Evolutionary conservation across 768 basidiomycete species (phyloP), one percentile per base, ranked within the genome.

Genomic region (Tulasnella sp.): DNA sequence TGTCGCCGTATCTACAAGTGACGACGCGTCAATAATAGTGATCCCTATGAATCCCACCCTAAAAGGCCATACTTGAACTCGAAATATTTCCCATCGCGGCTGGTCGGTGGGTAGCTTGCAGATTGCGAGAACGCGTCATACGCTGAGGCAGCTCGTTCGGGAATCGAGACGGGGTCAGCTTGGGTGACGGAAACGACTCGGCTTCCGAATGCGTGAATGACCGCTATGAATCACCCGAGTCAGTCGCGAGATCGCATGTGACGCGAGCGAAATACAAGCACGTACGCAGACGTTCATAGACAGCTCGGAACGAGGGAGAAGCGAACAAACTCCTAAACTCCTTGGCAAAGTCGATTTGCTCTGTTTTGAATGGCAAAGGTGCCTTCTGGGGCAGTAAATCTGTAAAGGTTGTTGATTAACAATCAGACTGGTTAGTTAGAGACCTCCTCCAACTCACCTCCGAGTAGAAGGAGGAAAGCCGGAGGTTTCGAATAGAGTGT

Each of bases 351-450:
- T 79, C 56, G 73, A 76, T 62, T 48, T 76, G 44, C 27, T 40
- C 56, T 3, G 36, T 40, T 39, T 76, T 76, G 75, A 76, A 76
- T 14, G 75, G 75, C n/a, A 87, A 74, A 7, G 93, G 93, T 1
- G 92, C 89, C 82, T 94, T 92, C 1, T 91, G 91, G 81, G 94
- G 93, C 81, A 94, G 91, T 80, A 92, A 92, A 83, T 94, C 93
- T 79, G 42, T 12, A n/a, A 62, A 68, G 4, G 68, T 39, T n/a
- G 44, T 27, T 12, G 27, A 24, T 38, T 24, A 75, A 8, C 34
- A 7, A 52, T 52, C 21, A n/a, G 9, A 8, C n/a, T 4, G 8
- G 52, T 52, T 8, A n/a, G 3, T 24, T 52, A 52, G 44, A 44
- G 19, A 44, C 16, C 16, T 44, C 16, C 44, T n/a, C 16, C 44